Conservation (phyloP, 306 rosid genomes). For the Nissolia schottii region DNA sequence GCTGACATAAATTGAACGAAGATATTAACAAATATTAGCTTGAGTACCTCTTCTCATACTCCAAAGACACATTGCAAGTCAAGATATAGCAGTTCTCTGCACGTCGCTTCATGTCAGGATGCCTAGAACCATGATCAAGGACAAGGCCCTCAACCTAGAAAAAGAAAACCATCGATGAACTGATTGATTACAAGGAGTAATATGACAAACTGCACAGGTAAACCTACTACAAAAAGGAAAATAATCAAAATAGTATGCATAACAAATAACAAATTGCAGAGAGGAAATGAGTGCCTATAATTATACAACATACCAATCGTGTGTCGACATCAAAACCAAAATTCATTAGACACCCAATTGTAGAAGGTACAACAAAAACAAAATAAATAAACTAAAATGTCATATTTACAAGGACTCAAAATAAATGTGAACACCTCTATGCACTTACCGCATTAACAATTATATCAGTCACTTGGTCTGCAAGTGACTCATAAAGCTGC, state of each 20-base stretch:
- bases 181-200: not conserved
- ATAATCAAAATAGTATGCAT: not conserved
- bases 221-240: not conserved
- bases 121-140: slow-evolving; percentile 99
- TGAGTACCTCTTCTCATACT: slow-evolving; percentile 86
- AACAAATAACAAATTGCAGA: not conserved
- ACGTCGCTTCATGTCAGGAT: slow-evolving; percentile 95
- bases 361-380: not conserved
- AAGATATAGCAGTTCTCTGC: slow-evolving; percentile 90
- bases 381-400: not conserved
- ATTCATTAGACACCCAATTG: slow-evolving; percentile 6
- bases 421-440: slow-evolving; percentile 10
- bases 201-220: not conserved
- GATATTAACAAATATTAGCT: not conserved
- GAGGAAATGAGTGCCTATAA: not conserved
- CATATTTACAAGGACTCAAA: not conserved
- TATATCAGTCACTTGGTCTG: slow-evolving; percentile 86
- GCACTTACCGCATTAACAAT: slow-evolving; percentile 78
- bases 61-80: slow-evolving; percentile 89
- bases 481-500: slow-evolving; percentile 88
- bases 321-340: slow-evolving; percentile 59
- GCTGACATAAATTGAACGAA: not conserved
- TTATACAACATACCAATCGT: slow-evolving; percentile 66
- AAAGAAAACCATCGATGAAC: not conserved
- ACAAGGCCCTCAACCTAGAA: slow-evolving; percentile 95